Evolutionary conservation across 352 stramenopile species (phyloP), one percentile per base, ranked within the genome.

Genomic region (Phytophthora podocarpi): DNA sequence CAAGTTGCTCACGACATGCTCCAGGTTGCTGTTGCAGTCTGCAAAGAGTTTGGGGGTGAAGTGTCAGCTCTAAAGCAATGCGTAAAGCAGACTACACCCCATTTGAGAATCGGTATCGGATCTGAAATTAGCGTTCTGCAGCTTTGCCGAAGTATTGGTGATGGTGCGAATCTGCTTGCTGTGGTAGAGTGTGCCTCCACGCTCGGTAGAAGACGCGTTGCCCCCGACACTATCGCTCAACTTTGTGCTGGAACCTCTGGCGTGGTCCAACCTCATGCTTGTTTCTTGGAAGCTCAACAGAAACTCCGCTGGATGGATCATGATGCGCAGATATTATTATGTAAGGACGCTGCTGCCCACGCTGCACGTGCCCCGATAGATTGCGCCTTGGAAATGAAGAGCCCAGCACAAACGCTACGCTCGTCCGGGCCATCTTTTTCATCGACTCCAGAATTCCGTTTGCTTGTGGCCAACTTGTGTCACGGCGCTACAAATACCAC

Each of bases 261-360:
- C 7, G n/a, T 18, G 32, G 1, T 48, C 11, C 59, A 47, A 8
- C 75, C 79, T 0, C 67, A 85, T 26, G 40, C 23, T 6, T 91
- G 79, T 24, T 75, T 83, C 16, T 34, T 86, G 8, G 67, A 73
- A 42, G 74, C 76, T 0, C 63, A 72, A 15, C 70, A 74, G 10
- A 69, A 75, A 26, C 74, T 88, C 0, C 54, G 70, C 0, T 88
- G 79, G 79, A 86, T 91, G 69, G 59, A 79, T 23, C 41, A 54
- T 24, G 31, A 63, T 1, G 53, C 55, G 0, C 56, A 78, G 16
- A 55, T 55, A 16, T 30, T 55, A 2, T 51, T 91, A 6, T 91
- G 82, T 42, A 55, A 59, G 6, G 21, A 59, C 12, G 63, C 71
- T 24, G 34, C 12, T 18, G 40, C 13, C 0, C 61, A 43, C 31